phyloP scores from a whole-genome alignment of 768 basidiomycete genomes.

The Harrya chromipes region DNA sequence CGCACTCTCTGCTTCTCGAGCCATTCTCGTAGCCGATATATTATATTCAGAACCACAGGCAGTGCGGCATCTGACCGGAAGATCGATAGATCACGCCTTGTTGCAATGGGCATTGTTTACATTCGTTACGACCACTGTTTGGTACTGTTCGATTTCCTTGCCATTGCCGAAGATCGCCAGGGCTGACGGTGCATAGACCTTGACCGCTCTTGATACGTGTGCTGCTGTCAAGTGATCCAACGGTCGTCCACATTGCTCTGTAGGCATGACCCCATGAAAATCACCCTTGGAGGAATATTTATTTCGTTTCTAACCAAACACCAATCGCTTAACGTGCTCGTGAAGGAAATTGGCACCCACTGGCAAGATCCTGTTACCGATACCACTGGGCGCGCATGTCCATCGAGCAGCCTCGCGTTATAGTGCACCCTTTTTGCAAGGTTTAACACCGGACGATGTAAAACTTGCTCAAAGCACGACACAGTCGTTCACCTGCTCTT shows the following conservation, averaged over 20 bases:
- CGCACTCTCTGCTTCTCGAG: background rate
- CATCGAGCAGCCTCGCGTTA: constrained; percentile 19
- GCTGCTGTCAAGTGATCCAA: background rate
- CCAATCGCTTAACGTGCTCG: too few relatives aligned
- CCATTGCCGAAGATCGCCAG: background rate
- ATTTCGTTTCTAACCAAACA: too few relatives aligned
- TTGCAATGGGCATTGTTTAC: constrained; percentile 3
- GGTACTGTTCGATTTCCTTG: background rate
- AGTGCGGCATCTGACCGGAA: background rate
- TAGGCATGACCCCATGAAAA: too few relatives aligned
- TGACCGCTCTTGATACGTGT: background rate
- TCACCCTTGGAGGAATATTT: too few relatives aligned
- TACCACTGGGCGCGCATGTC: background rate
- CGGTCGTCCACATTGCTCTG: too few relatives aligned
- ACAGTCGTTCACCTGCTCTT: background rate
- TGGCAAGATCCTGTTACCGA: too few relatives aligned
- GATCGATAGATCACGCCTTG: background rate
- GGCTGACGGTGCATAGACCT: background rate
- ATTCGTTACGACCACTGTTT: background rate
- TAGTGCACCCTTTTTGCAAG: constrained; percentile 10
- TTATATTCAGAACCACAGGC: background rate
- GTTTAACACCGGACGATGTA: too few relatives aligned
- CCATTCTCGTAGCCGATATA: background rate
- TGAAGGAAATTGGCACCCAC: too few relatives aligned
- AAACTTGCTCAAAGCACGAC: background rate